Percentiles rank a stretch among this genome's conserved stretches.
Conservation (phyloP, 1,284 basidiomycete genomes). For the Malassezia dermatis region DNA sequence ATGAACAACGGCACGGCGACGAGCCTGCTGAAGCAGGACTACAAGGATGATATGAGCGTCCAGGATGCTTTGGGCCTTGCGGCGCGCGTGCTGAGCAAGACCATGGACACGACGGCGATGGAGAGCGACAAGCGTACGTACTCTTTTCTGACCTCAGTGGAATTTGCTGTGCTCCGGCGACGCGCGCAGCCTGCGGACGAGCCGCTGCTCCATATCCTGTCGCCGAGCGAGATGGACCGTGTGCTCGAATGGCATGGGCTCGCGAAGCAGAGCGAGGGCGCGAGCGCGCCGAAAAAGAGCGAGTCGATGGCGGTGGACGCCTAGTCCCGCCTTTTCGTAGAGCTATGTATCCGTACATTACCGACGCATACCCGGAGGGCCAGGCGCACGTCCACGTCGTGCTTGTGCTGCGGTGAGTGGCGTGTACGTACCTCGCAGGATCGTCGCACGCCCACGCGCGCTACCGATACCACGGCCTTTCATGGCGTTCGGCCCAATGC, state of each 20-base stretch:
- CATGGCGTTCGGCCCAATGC: constrained; percentile 96
- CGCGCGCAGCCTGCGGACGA: constrained; percentile 55
- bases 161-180: constrained; percentile 84
- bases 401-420: constrained; percentile 13
- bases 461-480: constrained; percentile 97
- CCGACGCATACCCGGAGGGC: constrained; percentile 6
- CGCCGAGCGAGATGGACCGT: constrained; percentile 76
- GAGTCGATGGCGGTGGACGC: constrained; percentile 37
- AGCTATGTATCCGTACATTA: constrained; percentile 4
- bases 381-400: constrained; percentile 10
- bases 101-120: constrained; percentile 94
- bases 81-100: constrained; percentile 93
- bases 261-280: constrained; percentile 64
- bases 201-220: constrained; percentile 84
- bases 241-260: constrained; percentile 72
- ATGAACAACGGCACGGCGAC: constrained; percentile 92
- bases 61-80: constrained; percentile 71
- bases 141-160: constrained; percentile 56
- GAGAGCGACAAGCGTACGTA: constrained; percentile 51
- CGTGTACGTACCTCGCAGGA: constrained; percentile 60
- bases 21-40: constrained; percentile 91
- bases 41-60: constrained; percentile 74
- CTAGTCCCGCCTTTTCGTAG: constrained; percentile 14
- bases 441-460: constrained; percentile 88
- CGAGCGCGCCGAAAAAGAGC: constrained; percentile 38